A percentile compares a stretch with the other conserved stretches of the same genome.
phyloP scores from a whole-genome alignment of 768 basidiomycete species.

The Cystoderma amianthinum region DNA sequence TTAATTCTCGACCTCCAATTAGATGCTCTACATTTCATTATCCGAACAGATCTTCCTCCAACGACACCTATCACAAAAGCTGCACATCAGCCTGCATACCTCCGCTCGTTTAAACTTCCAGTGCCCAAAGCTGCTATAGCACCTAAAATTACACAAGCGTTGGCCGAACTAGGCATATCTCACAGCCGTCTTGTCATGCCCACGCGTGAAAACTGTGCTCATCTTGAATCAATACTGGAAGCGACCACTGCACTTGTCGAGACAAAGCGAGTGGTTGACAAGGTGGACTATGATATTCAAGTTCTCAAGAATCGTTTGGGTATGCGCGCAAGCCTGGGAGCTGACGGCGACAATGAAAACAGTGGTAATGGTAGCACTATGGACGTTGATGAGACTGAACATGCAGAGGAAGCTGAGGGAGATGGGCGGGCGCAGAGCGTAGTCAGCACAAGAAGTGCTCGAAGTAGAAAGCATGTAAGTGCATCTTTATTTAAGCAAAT shows the following conservation, averaged over 20 bases:
- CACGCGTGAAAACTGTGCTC: conserved; percentile 71
- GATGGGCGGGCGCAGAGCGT: conserved; percentile 61
- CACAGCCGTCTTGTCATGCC: conserved; percentile 88
- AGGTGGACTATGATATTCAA: conserved; percentile 79
- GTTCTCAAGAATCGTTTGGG: conserved; percentile 59
- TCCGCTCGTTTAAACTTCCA: conserved; percentile 85
- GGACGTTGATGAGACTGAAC: conserved; percentile 19
- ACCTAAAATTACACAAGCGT: conserved; percentile 69
- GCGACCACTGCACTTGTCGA: conserved; percentile 75
- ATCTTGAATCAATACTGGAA: conserved; percentile 68
- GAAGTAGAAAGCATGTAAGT: conserved; percentile 57
- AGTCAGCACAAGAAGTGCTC: conserved; percentile 46
- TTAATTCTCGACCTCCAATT: conserved; percentile 2
- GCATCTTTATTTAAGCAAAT: background rate
- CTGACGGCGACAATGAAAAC: conserved; percentile 22
- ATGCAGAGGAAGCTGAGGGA: conserved; percentile 24
- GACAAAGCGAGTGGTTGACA: conserved; percentile 82
- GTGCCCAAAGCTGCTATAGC: conserved; percentile 67
- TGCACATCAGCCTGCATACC: conserved; percentile 70
- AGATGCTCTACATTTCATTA: conserved; percentile 72
- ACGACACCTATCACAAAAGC: conserved; percentile 61
- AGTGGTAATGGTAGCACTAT: conserved; percentile 23
- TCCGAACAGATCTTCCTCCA: conserved; percentile 52
- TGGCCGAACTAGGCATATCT: conserved; percentile 71
- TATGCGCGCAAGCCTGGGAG: conserved; percentile 38